These are phyloP conservation scores for Tricholoma sp. DNA, from an alignment of 768 basidiomycete species.

Conservation along the genomic window DNA sequence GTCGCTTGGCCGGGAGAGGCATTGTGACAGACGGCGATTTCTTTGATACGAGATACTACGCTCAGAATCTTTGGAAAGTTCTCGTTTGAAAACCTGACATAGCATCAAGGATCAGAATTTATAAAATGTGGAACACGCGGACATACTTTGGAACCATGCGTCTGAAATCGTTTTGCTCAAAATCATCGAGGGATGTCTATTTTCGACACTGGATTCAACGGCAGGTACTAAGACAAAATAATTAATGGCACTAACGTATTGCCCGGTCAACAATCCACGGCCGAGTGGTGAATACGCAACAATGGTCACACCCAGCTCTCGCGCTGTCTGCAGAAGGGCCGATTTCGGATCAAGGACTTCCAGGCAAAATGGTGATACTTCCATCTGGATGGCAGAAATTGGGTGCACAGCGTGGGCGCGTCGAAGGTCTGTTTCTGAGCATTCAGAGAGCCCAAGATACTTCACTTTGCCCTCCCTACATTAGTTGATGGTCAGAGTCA, in stretches of 20 bases:
- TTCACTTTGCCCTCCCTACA: slow-evolving; percentile 21
- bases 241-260: slow-evolving; percentile 21
- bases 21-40: slow-evolving; percentile 27
- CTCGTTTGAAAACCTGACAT: slow-evolving; percentile 27
- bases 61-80: slow-evolving; percentile 25
- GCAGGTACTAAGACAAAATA: no score
- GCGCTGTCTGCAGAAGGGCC: slow-evolving; percentile 32
- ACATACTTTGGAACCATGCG: slow-evolving; percentile 20
- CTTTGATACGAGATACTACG: slow-evolving; percentile 29
- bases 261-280: slow-evolving; percentile 43
- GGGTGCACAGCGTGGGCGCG: slow-evolving; percentile 45
- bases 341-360: slow-evolving; percentile 33
- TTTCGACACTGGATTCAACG: no score
- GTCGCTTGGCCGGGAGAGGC: slow-evolving; percentile 38
- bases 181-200: slow-evolving; percentile 35
- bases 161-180: slow-evolving; percentile 34
- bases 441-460: slow-evolving; percentile 50
- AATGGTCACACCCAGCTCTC: slow-evolving; percentile 40
- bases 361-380: slow-evolving; percentile 39
- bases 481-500: no score
- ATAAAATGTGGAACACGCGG: no score
- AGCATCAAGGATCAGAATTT: background rate
- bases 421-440: slow-evolving; percentile 36
- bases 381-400: slow-evolving; percentile 37
- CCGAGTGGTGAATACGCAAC: slow-evolving; percentile 47